Percentiles rank a stretch among this genome's conserved stretches.
Conservation (phyloP, 106 monocot genomes). For the Triglochin maritima region DNA sequence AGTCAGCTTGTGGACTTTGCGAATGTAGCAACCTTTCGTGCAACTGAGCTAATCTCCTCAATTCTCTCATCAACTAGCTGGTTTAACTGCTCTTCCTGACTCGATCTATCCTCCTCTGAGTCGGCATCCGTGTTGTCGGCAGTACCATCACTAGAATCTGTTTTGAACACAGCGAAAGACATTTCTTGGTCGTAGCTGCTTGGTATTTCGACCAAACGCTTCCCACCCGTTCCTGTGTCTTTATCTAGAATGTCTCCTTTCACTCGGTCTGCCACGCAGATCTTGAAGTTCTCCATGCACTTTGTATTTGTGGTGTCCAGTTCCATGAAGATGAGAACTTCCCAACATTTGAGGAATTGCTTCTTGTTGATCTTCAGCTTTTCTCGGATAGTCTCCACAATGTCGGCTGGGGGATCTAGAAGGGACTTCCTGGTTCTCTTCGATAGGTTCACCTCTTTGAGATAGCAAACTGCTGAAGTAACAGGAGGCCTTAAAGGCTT, state of each 20-base stretch:
- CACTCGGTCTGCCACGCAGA: constrained; percentile 36
- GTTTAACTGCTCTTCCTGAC: constrained; percentile 58
- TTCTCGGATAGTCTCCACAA: constrained; percentile 42
- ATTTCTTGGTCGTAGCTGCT: constrained; percentile 54
- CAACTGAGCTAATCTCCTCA: too few relatives aligned
- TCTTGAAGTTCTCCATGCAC: constrained; percentile 46
- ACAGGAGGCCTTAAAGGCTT: constrained; percentile 42
- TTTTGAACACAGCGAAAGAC: constrained; percentile 58
- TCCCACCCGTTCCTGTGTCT: constrained; percentile 32
- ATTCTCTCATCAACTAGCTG: neutral
- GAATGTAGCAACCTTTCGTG: too few relatives aligned
- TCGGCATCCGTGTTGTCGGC: constrained; percentile 9
- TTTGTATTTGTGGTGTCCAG: constrained; percentile 31
- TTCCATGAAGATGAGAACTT: constrained; percentile 57
- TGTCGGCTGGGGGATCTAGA: constrained; percentile 26
- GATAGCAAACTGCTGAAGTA: constrained; percentile 26
- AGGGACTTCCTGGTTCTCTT: constrained; percentile 34
- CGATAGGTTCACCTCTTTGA: constrained; percentile 45
- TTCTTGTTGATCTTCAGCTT: constrained; percentile 89
- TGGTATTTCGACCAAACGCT: constrained; percentile 45
- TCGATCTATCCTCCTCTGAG: constrained; percentile 15
- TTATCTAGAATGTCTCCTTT: constrained; percentile 53
- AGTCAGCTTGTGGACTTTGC: too few relatives aligned
- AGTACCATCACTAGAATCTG: constrained; percentile 1
- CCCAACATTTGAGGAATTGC: constrained; percentile 82